Evolutionary conservation across 345 rosid species (phyloP).

Genomic region (Pistacia integerrima): DNA sequence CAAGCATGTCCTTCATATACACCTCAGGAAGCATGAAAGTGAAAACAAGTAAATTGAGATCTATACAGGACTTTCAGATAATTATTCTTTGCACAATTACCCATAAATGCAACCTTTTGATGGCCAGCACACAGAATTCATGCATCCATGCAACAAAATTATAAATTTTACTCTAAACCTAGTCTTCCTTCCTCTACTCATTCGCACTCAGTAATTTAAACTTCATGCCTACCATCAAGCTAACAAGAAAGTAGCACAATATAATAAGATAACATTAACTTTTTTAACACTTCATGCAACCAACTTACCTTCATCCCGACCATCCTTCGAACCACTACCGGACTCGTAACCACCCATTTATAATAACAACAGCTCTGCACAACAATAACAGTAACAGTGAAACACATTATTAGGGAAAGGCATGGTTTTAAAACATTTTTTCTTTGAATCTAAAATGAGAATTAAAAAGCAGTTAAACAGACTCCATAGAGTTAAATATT

Average conservation of each 20-base stretch:
- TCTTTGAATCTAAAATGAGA: not conserved
- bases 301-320: slow-evolving; percentile 43
- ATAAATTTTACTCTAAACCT: not conserved
- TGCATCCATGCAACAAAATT: not conserved
- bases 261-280: not conserved
- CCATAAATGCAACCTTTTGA: not conserved
- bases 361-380: not conserved
- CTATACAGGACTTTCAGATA: not conserved
- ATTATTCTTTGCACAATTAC: not conserved
- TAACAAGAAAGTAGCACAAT: not conserved
- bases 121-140: too few species aligned
- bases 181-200: not conserved
- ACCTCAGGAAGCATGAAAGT: not conserved
- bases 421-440: not conserved
- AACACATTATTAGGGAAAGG: not conserved
- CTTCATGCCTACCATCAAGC: not conserved
- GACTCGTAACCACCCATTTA: slow-evolving; percentile 43
- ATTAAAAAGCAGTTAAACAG: too few species aligned
- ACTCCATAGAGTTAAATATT: too few species aligned
- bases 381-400: not conserved
- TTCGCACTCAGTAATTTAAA: not conserved
- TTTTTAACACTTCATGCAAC: not conserved
- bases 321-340: slow-evolving; percentile 40
- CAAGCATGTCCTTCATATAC: too few species aligned
- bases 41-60: not conserved